phyloP scores from a whole-genome alignment of 139 green algal genomes.

The Ulvella scutata region DNA sequence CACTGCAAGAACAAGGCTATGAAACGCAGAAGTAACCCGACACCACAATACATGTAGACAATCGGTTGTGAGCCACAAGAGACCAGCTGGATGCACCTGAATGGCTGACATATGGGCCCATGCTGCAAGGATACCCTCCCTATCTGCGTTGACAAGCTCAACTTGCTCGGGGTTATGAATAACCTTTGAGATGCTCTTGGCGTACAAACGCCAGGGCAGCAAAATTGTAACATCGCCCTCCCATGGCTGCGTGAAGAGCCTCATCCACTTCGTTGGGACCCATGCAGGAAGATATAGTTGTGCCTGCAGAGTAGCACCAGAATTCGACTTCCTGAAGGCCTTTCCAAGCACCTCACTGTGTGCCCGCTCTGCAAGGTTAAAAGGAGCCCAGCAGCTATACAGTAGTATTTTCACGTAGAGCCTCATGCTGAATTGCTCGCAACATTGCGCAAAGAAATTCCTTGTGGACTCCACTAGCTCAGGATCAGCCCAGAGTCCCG shows the following conservation, averaged over 20 bases:
- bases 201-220: conserved; percentile 30
- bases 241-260: conserved; percentile 71
- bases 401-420: no score
- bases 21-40: no score
- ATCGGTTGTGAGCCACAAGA: no score
- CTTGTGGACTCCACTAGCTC: neutral
- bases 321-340: neutral
- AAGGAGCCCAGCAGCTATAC: no score
- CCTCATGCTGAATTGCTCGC: neutral
- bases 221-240: conserved; percentile 87
- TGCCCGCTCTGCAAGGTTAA: neutral
- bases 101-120: neutral
- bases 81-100: neutral
- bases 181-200: conserved; percentile 42
- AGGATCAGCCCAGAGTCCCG: no score
- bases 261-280: conserved; percentile 42
- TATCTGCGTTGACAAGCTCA: conserved; percentile 25
- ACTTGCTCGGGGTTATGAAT: conserved; percentile 54
- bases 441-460: neutral
- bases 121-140: conserved; percentile 5
- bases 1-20: no score
- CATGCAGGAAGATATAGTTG: conserved; percentile 52
- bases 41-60: no score
- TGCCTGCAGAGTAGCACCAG: conserved; percentile 26
- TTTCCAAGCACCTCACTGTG: neutral